A percentile compares a stretch with the other conserved stretches of the same genome.
These are phyloP conservation scores for Teratosphaeriaceae sp. DNA, from an alignment of 2,329 filamentous ascomycete genomes.

Conservation along the genomic window DNA sequence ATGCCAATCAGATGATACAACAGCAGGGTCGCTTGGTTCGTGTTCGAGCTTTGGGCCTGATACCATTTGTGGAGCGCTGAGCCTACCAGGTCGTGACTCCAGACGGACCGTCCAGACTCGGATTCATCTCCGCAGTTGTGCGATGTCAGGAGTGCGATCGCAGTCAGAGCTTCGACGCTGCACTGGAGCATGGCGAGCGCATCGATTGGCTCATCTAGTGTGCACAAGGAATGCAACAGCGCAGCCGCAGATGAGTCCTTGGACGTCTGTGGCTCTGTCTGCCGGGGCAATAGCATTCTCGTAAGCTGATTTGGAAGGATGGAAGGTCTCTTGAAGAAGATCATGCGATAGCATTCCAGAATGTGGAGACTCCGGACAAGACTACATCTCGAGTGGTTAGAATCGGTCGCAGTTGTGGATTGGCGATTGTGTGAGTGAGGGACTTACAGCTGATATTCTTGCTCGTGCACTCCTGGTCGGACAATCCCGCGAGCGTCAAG, in stretches of 20 bases:
- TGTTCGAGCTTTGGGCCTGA: background rate
- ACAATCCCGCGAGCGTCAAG: background rate
- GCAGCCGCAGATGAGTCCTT: background rate
- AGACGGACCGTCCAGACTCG: background rate
- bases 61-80: background rate
- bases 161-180: background rate
- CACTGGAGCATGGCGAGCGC: background rate
- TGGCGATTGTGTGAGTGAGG: no score
- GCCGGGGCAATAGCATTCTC: background rate
- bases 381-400: no score
- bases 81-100: background rate
- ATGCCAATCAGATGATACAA: constrained; percentile 1
- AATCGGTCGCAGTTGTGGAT: no score
- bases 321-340: background rate
- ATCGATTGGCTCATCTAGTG: background rate
- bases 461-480: background rate
- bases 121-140: background rate
- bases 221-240: background rate
- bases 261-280: background rate
- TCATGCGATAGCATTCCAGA: background rate
- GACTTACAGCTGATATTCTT: background rate
- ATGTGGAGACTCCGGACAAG: background rate
- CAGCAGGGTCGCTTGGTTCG: background rate
- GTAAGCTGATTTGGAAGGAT: background rate
- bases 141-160: background rate